Conservation (phyloP, 495 filamentous ascomycete genomes). For the Tricharina praecox region DNA sequence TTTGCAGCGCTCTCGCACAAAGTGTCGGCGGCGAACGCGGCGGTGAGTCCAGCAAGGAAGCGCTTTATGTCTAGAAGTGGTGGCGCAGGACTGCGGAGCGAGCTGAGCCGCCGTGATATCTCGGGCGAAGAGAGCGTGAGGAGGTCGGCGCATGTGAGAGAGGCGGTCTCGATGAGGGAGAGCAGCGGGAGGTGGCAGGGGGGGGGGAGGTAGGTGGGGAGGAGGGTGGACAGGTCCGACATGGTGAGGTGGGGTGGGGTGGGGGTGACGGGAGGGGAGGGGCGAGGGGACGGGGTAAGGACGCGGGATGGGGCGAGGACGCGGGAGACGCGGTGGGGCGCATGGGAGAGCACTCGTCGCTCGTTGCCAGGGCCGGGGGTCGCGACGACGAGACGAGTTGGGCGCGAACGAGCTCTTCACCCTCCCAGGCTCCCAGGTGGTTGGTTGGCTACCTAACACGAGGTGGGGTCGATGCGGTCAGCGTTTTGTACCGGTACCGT, state of each 20-base stretch:
- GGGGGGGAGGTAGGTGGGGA: constrained; percentile 53
- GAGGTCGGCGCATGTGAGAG: constrained; percentile 66
- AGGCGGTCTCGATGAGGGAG: constrained; percentile 56
- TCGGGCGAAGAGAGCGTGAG: constrained; percentile 68
- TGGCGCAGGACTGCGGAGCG: constrained; percentile 30
- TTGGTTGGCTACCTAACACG: too few relatives aligned
- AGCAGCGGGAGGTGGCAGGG: constrained; percentile 60
- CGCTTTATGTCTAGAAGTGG: constrained; percentile 63
- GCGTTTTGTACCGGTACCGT: too few relatives aligned
- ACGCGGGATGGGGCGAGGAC: neutral
- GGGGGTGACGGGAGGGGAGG: neutral
- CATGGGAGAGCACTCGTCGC: too few relatives aligned
- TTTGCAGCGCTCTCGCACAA: constrained; percentile 13
- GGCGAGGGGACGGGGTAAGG: neutral
- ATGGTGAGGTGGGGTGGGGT: constrained; percentile 29
- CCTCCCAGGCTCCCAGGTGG: too few relatives aligned
- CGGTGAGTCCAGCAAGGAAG: constrained; percentile 44
- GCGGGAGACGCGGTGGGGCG: neutral
- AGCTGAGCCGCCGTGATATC: constrained; percentile 60
- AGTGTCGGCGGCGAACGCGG: constrained; percentile 6
- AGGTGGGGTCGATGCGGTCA: too few relatives aligned
- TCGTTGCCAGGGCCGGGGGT: too few relatives aligned
- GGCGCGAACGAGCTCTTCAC: too few relatives aligned
- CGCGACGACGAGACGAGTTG: too few relatives aligned
- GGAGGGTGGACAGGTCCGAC: constrained; percentile 75